Base-by-base conservation (phyloP, 805 yeast species). In the Metschnikowia proteae region DNA sequence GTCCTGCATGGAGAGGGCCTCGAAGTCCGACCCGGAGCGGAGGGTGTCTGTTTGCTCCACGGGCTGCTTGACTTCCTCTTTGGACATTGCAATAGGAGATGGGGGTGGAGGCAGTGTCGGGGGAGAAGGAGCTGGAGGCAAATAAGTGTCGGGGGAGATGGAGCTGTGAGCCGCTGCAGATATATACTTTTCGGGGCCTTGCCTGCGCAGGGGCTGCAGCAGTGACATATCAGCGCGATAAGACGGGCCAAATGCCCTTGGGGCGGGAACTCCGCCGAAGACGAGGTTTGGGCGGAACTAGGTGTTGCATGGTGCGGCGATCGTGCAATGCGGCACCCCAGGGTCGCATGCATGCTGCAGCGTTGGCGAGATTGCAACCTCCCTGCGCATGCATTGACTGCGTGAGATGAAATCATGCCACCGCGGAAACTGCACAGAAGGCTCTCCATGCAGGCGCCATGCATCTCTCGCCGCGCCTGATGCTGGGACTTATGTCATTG, bases 1-100 rank as follows among this genome's bases (percentile, higher is more conserved):
- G 37, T 65, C 71, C 8, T 34, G 38, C 27, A 38, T 7, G 23
- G 54, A 48, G 41, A 47, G 31, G 10, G 46, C 49, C 38, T 54
- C 57, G 38, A 54, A 38, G 17, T 48, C 54, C 11, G 28, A 29
- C 44, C 23, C 32, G 25, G 46, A 37, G 9, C 26, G 22, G 17
- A 28, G 29, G 17, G 48, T 36, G 5, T 43, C 52, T 17, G 36
- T 37, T 32, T 48, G 50, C 27, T 43, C 33, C 41, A 39, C 45
- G 36, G 43, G 37, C 23, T 34, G 37, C 13, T 38, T 51, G 23
- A 33, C 45, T 13, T 48, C 50, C 10, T 43, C 47, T 9, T 26
- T 25, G 25, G 54, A 47, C 54, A 51, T 51, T 23, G 17, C 9
- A 9, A 23, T 31, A 11, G 33, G 7, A 11, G 13, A n/a, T 11